Base-by-base conservation (phyloP, 2,329 filamentous ascomycete genomes). In the Ascochyta rabiei region DNA sequence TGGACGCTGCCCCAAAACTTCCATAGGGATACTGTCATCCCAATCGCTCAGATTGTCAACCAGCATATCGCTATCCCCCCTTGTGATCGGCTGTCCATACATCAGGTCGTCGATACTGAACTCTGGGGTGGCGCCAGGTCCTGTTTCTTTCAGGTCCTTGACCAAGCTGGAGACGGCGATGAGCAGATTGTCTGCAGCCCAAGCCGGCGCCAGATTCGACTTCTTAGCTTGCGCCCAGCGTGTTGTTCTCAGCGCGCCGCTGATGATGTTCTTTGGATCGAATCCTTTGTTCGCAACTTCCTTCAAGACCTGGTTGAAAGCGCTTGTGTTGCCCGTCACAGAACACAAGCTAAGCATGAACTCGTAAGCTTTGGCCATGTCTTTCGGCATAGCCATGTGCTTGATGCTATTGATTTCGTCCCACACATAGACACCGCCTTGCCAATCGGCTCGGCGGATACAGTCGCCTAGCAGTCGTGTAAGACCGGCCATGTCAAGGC, bases 381-480 rank as follows among this genome's bases (percentile, higher is more conserved):
- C 62, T 2, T 40, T 41, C 3, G 48, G 50, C 34, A 64, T 67
- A 13, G 61, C 60, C 34, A 50, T 60, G 4, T 53, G 23, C 21
- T 68, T 68, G 57, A 75, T 73, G 44, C 56, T 63, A 39, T 56
- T 67, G n/a, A 80, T 77, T 50, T 79, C 73, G 13, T 72, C 62
- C 79, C 79, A 81, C 0, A 80, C 62, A 18, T 74, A 70, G 13
- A 70, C 45, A 2, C 69, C 71, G 12, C 65, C 66, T 39, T 70
- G 56, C 70, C 69, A 66, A 49, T 81, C 77, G 10, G 63, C 58
- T 9, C 73, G 66, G 5, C 69, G 63, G 6, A 76, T 70, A 58
- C 78, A 80, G 49, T 79, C 74, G 9, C 66, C 62, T 34, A 81
- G 65, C 30, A 81, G 65, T 13, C 71, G 66, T 1, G 64, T 71